Evolutionary conservation across 2,329 filamentous ascomycete species (phyloP), one percentile per base, ranked within the genome.

Genomic region (Ilyonectria sp.): DNA sequence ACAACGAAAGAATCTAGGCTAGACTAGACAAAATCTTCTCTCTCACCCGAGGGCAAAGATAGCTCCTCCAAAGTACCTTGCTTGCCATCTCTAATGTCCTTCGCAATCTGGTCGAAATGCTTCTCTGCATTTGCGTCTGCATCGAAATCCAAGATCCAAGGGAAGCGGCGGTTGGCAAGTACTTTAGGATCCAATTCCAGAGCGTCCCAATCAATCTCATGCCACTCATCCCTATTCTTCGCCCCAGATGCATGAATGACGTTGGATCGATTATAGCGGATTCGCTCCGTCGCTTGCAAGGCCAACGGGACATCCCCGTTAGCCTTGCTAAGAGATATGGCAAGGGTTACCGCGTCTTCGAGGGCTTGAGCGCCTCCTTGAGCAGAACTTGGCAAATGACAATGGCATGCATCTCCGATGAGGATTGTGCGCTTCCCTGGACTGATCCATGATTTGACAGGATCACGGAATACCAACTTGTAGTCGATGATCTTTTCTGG

Each of bases 351-450:
- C n/a, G 49, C 59, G 11, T 61, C 59, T 17, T 61, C 59, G 2
- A 61, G 35, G 3, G 59, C 59, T 15, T 61, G 59, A n/a, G 59
- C n/a, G 29, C 59, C 59, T n/a, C 59, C 59, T 7, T 61, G 59
- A 4, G 49, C 59, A 11, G 59, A 61, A 23, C 49, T 61, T 3
- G 59, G 59, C 23, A 61, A 23, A 19, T 61, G 59, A 33, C 59
- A 61, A 19, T 61, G 59, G 26, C 37, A 54, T 15, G 59, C 59
- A 44, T 61, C 59, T 17, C 59, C 59, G 49, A 61, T 61, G 7
- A 61, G 59, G 26, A 61, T 54, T 4, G 49, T 61, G 21, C 59
- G 59, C 4, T 21, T 49, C n/a, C 49, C 49, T 10, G 9, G 2
- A 33, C 59, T 61, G 8, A 44, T 46, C 59, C 59, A 61, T 6